These are phyloP conservation scores for Chrysophaeum taylorii DNA, from an alignment of 352 stramenopile species.

Conservation along the genomic window DNA sequence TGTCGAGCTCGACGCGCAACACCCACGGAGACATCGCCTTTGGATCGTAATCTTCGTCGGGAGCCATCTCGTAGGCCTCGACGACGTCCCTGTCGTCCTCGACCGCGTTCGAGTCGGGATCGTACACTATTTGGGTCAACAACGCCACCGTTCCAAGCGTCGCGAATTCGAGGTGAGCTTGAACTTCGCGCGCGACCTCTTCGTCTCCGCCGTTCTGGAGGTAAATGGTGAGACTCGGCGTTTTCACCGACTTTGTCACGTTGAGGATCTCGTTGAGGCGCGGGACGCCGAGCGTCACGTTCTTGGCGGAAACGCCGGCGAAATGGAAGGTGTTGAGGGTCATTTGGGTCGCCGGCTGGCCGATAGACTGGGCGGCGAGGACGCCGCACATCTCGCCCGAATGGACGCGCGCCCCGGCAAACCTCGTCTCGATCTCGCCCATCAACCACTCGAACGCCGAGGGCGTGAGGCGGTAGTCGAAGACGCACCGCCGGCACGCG, in stretches of 20 bases:
- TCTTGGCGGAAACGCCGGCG: constrained; percentile 95
- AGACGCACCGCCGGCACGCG: constrained; percentile 85
- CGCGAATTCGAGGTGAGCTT: constrained; percentile 90
- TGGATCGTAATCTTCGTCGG: constrained; percentile 85
- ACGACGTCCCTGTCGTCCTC: constrained; percentile 93
- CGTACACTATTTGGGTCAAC: constrained; percentile 96
- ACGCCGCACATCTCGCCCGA: constrained; percentile 97
- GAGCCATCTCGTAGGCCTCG: constrained; percentile 92
- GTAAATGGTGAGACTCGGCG: constrained; percentile 88
- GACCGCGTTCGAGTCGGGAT: constrained; percentile 93
- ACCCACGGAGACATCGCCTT: constrained; percentile 87
- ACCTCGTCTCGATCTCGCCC: constrained; percentile 92
- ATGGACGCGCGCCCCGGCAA: constrained; percentile 82
- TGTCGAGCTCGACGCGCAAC: constrained; percentile 94
- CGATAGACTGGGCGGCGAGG: constrained; percentile 95
- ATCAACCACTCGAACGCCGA: constrained; percentile 86
- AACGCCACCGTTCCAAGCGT: constrained; percentile 87
- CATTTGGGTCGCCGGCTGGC: constrained; percentile 98
- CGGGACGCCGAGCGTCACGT: constrained; percentile 97
- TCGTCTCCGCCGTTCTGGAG: constrained; percentile 64
- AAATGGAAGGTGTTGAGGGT: constrained; percentile 99
- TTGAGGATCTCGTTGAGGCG: constrained; percentile 99
- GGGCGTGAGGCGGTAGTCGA: constrained; percentile 86
- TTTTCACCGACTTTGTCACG: constrained; percentile 93
- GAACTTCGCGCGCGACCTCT: constrained; percentile 56